Evolutionary conservation across 768 basidiomycete genomes (phyloP).

Genomic region (Auricularia cornea): DNA sequence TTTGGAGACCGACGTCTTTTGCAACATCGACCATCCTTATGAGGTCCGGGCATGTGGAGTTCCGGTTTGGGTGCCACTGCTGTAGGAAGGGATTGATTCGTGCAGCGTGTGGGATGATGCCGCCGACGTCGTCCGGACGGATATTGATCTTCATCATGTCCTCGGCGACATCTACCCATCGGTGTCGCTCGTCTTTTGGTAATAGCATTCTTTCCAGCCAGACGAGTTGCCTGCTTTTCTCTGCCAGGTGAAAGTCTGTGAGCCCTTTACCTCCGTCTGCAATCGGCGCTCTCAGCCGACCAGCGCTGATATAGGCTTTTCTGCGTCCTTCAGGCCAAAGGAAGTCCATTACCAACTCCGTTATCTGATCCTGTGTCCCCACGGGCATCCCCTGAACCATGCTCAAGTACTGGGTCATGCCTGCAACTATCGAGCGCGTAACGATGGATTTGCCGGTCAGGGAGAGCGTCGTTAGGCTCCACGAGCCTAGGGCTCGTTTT

Average conservation of each 20-base stretch:
- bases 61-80: neutral
- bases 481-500: constrained; percentile 11
- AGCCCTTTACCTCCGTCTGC: neutral
- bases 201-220: neutral
- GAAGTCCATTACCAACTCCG: constrained; percentile 17
- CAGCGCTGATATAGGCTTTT: neutral
- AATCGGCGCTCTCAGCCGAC: neutral
- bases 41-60: neutral
- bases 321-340: constrained; percentile 14
- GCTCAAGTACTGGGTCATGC: constrained; percentile 27
- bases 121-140: neutral
- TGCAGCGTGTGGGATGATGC: neutral
- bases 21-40: neutral
- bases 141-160: neutral
- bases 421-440: constrained; percentile 20
- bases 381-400: constrained; percentile 31
- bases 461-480: constrained; percentile 22
- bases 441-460: constrained; percentile 20
- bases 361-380: constrained; percentile 12
- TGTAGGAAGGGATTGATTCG: neutral
- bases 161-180: neutral
- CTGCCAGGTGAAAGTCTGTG: neutral
- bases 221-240: neutral
- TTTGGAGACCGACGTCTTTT: neutral
- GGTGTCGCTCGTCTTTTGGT: neutral